These are phyloP conservation scores for Cystobasidium onofrii DNA, from an alignment of 768 basidiomycete species.

Conservation along the genomic window DNA sequence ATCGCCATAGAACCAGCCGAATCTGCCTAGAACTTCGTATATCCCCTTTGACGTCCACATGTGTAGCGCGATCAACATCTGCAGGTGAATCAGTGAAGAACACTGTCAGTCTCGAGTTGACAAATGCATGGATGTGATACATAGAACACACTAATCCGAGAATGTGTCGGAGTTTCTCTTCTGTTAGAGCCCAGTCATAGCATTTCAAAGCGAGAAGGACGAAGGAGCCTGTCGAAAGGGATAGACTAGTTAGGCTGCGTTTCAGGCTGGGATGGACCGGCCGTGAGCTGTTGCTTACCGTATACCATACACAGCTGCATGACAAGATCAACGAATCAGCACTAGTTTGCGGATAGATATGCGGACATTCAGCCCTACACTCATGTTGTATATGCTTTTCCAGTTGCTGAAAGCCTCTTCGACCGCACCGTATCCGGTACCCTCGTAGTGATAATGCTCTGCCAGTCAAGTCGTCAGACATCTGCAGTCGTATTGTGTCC, in stretches of 20 bases:
- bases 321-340: neutral
- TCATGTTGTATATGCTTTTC: constrained; percentile 86
- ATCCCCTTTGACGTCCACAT: constrained; percentile 84
- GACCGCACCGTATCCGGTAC: constrained; percentile 65
- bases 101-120: constrained; percentile 1
- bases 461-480: neutral
- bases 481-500: no score
- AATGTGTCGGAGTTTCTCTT: constrained; percentile 77
- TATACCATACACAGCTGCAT: constrained; percentile 19
- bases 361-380: constrained; percentile 93
- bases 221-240: constrained; percentile 64
- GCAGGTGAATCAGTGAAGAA: neutral
- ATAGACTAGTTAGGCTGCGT: constrained; percentile 7
- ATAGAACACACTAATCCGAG: constrained; percentile 68
- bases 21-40: constrained; percentile 84
- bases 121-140: no score
- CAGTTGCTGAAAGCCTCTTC: constrained; percentile 90
- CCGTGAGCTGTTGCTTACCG: constrained; percentile 11
- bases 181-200: constrained; percentile 85
- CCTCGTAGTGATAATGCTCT: constrained; percentile 79
- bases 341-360: no score
- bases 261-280: no score
- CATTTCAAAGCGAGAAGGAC: constrained; percentile 80
- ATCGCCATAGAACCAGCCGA: constrained; percentile 89
- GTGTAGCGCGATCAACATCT: constrained; percentile 79